These are phyloP conservation scores for Nicotiana benthamiana DNA, from an alignment of 257 asterid species.

Conservation along the genomic window DNA sequence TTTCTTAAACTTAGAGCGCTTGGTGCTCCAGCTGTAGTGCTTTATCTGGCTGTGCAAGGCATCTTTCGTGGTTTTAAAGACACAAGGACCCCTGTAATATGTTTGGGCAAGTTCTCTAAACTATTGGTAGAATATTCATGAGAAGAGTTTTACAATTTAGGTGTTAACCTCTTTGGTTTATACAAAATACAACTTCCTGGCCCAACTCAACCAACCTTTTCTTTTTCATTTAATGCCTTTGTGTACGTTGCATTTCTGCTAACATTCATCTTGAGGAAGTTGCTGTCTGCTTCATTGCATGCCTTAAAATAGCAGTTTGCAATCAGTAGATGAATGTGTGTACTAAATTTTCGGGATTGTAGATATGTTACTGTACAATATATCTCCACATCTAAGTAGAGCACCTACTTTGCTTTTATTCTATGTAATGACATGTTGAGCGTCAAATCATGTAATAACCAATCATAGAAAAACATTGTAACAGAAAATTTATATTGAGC, in stretches of 20 bases:
- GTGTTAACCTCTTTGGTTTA: neutral
- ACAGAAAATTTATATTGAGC: neutral
- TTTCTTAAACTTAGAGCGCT: slow-evolving; percentile 42
- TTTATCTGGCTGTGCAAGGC: slow-evolving; percentile 37
- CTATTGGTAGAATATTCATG: neutral
- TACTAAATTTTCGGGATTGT: neutral
- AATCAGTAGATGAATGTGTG: neutral
- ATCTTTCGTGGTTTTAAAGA: slow-evolving; percentile 39
- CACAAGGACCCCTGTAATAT: slow-evolving; percentile 32
- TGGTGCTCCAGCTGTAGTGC: slow-evolving; percentile 47
- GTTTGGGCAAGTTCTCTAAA: slow-evolving; percentile 28
- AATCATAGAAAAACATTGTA: neutral
- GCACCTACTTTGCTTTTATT: neutral
- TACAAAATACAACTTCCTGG: neutral
- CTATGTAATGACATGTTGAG: neutral
- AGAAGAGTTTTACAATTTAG: neutral
- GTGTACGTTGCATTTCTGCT: neutral
- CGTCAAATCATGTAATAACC: neutral
- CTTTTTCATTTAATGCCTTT: neutral
- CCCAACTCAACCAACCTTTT: neutral
- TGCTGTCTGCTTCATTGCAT: neutral
- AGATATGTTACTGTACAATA: neutral
- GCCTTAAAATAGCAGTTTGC: neutral
- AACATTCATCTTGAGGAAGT: neutral
- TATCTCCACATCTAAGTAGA: neutral